Evolutionary conservation across 352 stramenopile genomes (phyloP).

Genomic region (Phytophthora pisi): DNA sequence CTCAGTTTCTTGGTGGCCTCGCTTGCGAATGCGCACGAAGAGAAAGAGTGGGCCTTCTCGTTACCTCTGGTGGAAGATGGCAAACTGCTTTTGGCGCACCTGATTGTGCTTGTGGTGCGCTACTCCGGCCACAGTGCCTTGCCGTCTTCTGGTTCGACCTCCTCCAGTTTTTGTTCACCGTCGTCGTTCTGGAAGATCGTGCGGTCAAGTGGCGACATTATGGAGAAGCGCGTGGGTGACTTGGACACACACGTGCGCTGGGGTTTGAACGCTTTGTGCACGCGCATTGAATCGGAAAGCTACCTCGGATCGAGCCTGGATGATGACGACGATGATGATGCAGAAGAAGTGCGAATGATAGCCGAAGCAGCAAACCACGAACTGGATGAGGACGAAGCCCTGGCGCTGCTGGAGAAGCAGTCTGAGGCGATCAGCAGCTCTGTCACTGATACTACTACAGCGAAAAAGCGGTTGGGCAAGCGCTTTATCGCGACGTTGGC

Average conservation of each 20-base stretch:
- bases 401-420: constrained; percentile 67
- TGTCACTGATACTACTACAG: constrained; percentile 10
- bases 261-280: constrained; percentile 55
- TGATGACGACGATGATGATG: constrained; percentile 32
- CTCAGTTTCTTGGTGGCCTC: constrained; percentile 65
- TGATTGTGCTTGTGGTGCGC: constrained; percentile 66
- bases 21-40: constrained; percentile 47
- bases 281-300: constrained; percentile 61
- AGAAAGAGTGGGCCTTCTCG: constrained; percentile 55
- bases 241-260: constrained; percentile 68
- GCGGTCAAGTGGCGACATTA: constrained; percentile 49
- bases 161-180: constrained; percentile 39
- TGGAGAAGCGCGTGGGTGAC: constrained; percentile 63
- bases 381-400: constrained; percentile 64
- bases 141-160: constrained; percentile 14
- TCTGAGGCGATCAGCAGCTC: constrained; percentile 27
- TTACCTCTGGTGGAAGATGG: constrained; percentile 57
- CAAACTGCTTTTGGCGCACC: constrained; percentile 61
- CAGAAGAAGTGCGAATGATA: constrained; percentile 14
- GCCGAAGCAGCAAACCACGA: constrained; percentile 33
- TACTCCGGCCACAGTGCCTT: constrained; percentile 43
- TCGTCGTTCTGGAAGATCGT: constrained; percentile 74
- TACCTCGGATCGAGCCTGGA: constrained; percentile 44
- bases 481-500: constrained; percentile 71
- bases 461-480: constrained; percentile 38